Percentiles rank a stretch among this genome's conserved stretches.
Conservation (phyloP, 768 basidiomycete genomes). For the Pleurotus platypus region DNA sequence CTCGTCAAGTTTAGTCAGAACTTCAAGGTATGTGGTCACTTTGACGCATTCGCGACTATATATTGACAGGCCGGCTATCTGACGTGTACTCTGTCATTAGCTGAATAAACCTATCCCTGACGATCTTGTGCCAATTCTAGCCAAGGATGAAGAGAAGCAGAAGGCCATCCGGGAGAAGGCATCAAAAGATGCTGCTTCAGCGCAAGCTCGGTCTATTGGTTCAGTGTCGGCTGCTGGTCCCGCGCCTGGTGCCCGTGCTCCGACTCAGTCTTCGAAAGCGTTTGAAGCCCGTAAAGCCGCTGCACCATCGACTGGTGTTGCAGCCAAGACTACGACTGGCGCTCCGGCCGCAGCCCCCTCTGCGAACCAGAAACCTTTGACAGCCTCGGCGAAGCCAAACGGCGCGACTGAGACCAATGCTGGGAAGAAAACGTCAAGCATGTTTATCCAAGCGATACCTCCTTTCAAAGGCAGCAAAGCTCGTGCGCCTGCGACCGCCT, state of each 20-base stretch:
- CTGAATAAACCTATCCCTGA: conserved; percentile 94
- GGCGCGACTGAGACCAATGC: conserved; percentile 28
- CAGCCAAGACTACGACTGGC: conserved; percentile 22
- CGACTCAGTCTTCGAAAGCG: conserved; percentile 7
- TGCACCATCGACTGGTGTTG: conserved; percentile 16
- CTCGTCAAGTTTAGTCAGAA: conserved; percentile 88
- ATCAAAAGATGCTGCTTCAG: conserved; percentile 59
- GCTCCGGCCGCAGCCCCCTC: conserved; percentile 19
- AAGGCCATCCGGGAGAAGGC: conserved; percentile 79
- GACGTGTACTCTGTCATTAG: conserved; percentile 32
- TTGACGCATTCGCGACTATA: background rate
- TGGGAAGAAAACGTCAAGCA: conserved; percentile 51
- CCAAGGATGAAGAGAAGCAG: conserved; percentile 93
- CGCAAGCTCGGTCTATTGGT: conserved; percentile 68
- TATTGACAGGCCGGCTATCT: background rate
- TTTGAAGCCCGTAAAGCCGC: conserved; percentile 15
- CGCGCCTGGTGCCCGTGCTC: conserved; percentile 23
- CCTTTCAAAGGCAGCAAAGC: conserved; percentile 74
- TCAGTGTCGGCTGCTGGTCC: conserved; percentile 44
- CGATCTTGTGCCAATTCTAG: conserved; percentile 87
- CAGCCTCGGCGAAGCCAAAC: conserved; percentile 22
- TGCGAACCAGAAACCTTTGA: conserved; percentile 22
- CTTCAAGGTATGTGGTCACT: conserved; percentile 72
- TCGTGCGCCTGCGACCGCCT: conserved; percentile 27
- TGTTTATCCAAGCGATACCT: conserved; percentile 89